These are phyloP conservation scores for Ampelocalamus luodianensis DNA, from an alignment of 176 grass and related monocot genomes.

Conservation along the genomic window DNA sequence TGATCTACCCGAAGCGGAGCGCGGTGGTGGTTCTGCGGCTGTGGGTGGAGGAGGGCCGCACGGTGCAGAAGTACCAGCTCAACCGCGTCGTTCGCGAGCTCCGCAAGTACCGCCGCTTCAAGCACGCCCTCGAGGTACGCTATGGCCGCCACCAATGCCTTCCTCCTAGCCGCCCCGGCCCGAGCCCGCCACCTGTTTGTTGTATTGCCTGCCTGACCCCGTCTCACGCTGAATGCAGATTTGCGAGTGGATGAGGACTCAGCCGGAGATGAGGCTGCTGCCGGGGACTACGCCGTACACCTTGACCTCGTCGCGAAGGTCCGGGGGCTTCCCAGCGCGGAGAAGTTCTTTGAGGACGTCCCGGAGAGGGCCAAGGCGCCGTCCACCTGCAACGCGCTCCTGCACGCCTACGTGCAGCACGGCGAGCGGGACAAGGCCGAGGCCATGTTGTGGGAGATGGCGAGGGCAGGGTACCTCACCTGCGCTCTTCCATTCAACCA, in stretches of 20 bases:
- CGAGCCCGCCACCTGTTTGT: conserved; percentile 38
- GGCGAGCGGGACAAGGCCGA: conserved; percentile 62
- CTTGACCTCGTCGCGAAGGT: conserved; percentile 86
- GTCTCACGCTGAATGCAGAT: conserved; percentile 41
- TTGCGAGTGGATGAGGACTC: conserved; percentile 87
- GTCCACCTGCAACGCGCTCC: conserved; percentile 68
- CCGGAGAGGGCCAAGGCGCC: conserved; percentile 76
- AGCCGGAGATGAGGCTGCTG: conserved; percentile 68
- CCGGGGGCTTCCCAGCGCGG: conserved; percentile 63
- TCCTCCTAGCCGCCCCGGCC: neutral
- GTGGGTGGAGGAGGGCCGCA: conserved; percentile 74
- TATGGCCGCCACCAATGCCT: neutral
- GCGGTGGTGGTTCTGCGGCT: conserved; percentile 68
- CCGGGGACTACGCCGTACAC: conserved; percentile 85
- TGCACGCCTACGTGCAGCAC: conserved; percentile 71
- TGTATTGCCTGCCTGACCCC: conserved; percentile 24
- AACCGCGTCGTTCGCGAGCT: conserved; percentile 85
- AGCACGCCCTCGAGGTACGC: conserved; percentile 81
- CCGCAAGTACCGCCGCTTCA: conserved; percentile 76
- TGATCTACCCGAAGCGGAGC: conserved; percentile 72
- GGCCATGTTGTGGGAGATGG: conserved; percentile 78
- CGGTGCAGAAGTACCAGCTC: conserved; percentile 86
- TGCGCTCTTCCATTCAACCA: conserved; percentile 77
- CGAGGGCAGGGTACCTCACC: conserved; percentile 53
- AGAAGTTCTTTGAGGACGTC: conserved; percentile 93